Evolutionary conservation across 2,329 filamentous ascomycete genomes (phyloP), one percentile per base, ranked within the genome.

Genomic region (Fusarium sp.): DNA sequence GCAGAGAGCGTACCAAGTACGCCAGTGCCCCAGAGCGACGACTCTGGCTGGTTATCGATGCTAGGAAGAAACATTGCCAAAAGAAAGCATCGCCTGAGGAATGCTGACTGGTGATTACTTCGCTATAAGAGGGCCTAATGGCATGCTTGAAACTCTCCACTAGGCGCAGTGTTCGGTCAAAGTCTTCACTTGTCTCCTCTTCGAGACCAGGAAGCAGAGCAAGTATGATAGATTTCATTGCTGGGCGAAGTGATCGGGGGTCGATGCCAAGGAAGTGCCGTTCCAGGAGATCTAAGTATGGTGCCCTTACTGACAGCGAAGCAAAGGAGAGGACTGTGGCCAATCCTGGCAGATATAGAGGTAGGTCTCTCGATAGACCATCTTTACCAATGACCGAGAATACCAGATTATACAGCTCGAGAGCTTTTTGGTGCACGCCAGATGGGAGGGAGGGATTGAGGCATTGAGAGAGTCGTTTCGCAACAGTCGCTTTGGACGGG

Each of bases 51-150:
- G 96, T 98, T 68, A 99, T 96, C 24, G 94, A 92, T 15, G 95
- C 94, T 24, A 99, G 85, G 78, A 99, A 98, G 79, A 99, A 92
- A 80, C 95, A 98, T 83, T 99, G 96, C 96, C 96, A 99, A 81
- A 98, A 99, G 81, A 96, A 98, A 72, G 93, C 93, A 73, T 95
- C 93, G 15, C 91, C 91, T 14, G 87, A 87, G 50, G 85, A 89
- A 81, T 89, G 89, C 41, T 82, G 86, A 61, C 80, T 82, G 36
- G 83, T 89, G 72, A 86, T 86, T 60, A 82, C 84, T 72, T 88
- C 83, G 68, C 87, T 86, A 31, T 83, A 82, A 14, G 82, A 75
- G 33, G 90, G 84, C 64, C 91, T 86, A 76, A 95, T 89, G 53
- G 89, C 88, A 65, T 87, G 83, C 78, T 95, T 94, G 80, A 98